phyloP scores from a whole-genome alignment of 2,329 filamentous ascomycete genomes.

The Talaromyces albobiverticillius region DNA sequence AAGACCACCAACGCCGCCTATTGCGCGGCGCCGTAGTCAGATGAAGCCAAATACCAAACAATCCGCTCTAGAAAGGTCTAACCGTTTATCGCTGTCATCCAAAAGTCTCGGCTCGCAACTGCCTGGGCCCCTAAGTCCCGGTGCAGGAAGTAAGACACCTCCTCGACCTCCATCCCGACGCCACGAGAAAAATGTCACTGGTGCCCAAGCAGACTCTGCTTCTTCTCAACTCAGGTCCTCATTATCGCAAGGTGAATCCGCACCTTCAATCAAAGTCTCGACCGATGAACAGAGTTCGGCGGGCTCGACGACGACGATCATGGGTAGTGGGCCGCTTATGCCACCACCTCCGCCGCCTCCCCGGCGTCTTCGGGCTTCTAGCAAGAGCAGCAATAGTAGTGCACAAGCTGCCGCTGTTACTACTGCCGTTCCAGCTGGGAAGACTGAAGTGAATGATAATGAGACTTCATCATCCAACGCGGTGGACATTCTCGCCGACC shows the following conservation, averaged over 20 bases:
- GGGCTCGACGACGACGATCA: conserved; percentile 18
- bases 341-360: conserved; percentile 49
- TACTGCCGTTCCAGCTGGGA: conserved; percentile 19
- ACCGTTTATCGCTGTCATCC: conserved; percentile 37
- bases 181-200: conserved; percentile 7
- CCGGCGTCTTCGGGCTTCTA: conserved; percentile 43
- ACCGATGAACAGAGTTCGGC: conserved; percentile 23
- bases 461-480: conserved; percentile 32
- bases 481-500: conserved; percentile 67
- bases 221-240: conserved; percentile 10
- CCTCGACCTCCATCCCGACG: conserved; percentile 58
- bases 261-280: background rate
- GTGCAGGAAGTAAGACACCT: conserved; percentile 36
- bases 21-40: conserved; percentile 49
- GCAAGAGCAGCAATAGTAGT: conserved; percentile 35
- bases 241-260: conserved; percentile 7
- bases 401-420: conserved; percentile 15
- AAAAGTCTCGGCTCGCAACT: conserved; percentile 45
- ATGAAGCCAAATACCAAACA: conserved; percentile 33
- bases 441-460: conserved; percentile 20
- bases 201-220: conserved; percentile 17
- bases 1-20: conserved; percentile 48
- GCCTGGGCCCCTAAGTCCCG: conserved; percentile 28
- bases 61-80: conserved; percentile 29
- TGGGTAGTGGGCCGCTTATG: conserved; percentile 21